Percentiles rank a stretch among this genome's conserved stretches.
Evolutionary conservation across 169 alveolate genomes (phyloP).

Genomic region (Plasmodium vinckei): DNA sequence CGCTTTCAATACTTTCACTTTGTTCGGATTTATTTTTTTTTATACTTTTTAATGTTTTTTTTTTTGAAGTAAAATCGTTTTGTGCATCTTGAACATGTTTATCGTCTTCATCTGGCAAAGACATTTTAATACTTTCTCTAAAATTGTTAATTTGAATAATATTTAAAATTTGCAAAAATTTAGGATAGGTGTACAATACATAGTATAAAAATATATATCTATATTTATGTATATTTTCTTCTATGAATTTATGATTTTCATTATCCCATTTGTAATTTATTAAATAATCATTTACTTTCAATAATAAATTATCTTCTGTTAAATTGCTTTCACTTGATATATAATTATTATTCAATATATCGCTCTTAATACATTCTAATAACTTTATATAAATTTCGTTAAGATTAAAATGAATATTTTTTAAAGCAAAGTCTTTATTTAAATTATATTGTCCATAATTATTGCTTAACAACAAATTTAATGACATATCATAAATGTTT

Average conservation of each 20-base stretch:
- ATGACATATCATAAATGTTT: conserved; percentile 54
- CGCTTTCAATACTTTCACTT: neutral
- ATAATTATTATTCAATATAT: conserved; percentile 15
- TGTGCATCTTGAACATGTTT: conserved; percentile 63
- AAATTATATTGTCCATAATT: conserved; percentile 49
- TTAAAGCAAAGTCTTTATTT: conserved; percentile 15
- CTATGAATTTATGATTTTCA: conserved; percentile 24
- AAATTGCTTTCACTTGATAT: conserved; percentile 11
- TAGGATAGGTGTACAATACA: conserved; percentile 60
- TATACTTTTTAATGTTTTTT: conserved; percentile 35
- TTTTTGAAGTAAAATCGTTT: conserved; percentile 55
- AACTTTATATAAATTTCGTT: conserved; percentile 42
- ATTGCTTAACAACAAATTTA: conserved; percentile 27
- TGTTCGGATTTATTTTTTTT: conserved; percentile 9
- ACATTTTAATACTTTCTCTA: conserved; percentile 30
- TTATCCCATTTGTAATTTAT: conserved; percentile 65
- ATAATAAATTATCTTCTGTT: conserved; percentile 13
- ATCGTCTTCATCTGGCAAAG: conserved; percentile 29
- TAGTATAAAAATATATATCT: conserved; percentile 58
- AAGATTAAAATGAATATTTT: conserved; percentile 34
- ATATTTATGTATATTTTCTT: conserved; percentile 41
- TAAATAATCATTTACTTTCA: conserved; percentile 44
- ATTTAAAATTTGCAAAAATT: conserved; percentile 57
- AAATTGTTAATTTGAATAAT: conserved; percentile 43
- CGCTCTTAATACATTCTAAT: conserved; percentile 17